A percentile compares a stretch with the other conserved stretches of the same genome.
These are phyloP conservation scores for Fagopyrum tataricum DNA, from an alignment of 148 eudicot genomes.

Conservation along the genomic window DNA sequence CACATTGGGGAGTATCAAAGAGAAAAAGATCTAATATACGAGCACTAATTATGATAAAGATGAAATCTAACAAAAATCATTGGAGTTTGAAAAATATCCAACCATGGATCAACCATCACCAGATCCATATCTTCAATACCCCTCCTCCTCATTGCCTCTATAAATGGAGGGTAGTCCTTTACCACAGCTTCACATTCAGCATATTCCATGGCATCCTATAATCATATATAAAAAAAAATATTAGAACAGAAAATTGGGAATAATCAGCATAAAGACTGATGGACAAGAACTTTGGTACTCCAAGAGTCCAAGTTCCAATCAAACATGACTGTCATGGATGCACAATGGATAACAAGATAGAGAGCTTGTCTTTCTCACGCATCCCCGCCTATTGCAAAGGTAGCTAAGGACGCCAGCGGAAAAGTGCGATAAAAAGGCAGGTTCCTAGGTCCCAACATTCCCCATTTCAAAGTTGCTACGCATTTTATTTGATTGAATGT, in stretches of 20 bases:
- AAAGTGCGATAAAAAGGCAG: background rate
- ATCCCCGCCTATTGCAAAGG: background rate
- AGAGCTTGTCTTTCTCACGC: background rate
- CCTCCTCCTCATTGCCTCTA: conserved; percentile 93
- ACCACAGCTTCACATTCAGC: conserved; percentile 99
- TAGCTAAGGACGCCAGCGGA: background rate
- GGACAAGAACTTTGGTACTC: background rate
- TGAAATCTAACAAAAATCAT: background rate
- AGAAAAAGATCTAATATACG: background rate
- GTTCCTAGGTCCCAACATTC: background rate
- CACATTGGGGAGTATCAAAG: background rate
- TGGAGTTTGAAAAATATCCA: conserved; percentile 22
- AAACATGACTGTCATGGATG: background rate
- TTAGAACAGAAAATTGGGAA: background rate
- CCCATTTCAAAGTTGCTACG: background rate
- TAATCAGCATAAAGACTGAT: background rate
- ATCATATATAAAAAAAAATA: conserved; percentile 12
- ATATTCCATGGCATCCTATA: conserved; percentile 89
- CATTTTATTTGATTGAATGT: background rate
- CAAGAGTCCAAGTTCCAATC: background rate
- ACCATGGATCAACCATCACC: conserved; percentile 97
- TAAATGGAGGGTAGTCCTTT: conserved; percentile 79
- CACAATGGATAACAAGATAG: background rate
- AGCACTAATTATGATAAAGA: background rate
- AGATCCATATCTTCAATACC: conserved; percentile 98